Evolutionary conservation across 2,329 filamentous ascomycete genomes (phyloP), one percentile per base, ranked within the genome.

Genomic region (Cladophialophora immunda): DNA sequence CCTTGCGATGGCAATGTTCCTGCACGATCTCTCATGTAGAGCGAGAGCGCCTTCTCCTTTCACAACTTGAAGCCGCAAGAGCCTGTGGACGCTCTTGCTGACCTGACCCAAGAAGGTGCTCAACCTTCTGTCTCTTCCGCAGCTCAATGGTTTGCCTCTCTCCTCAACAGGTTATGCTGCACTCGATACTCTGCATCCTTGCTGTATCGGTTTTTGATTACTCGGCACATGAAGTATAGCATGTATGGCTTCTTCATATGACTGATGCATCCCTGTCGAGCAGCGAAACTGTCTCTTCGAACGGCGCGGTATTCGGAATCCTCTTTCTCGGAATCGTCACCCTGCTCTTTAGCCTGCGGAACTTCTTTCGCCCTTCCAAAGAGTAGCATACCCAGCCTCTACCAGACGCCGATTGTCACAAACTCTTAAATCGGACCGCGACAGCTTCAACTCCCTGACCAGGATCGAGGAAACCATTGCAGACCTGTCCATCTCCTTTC

Each of bases 21-120:
- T 50, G 45, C 19, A 50, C 8, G 19, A 25, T 11, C 45, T 25
- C 25, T 50, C 19, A 50, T 22, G n/a, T n/a, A n/a, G n/a, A n/a
- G n/a, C 3, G 45, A 50, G 3, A 50, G 6, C n/a, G 19, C 17
- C 45, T 50, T 22, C 45, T 50, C 22, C 6, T 11, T 25, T 19
- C 22, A 13, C 45, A 13, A n/a, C 45, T 25, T 22, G 45, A 25
- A 78, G 65, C 54, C 73, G 66, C 73, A 62, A 63, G 66, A 56
- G 29, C 58, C 52, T 47, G 38, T 57, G 47, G 55, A 62, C 58
- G 59, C 59, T 63, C 56, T 59, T 66, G 52, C 64, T 11, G 38
- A 27, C 2, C 27, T 4, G 22, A 19, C 13, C 17, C 13, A 30
- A 50, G 45, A 19, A 50, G 4, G 19, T 3, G 19, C n/a, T 7